These are phyloP conservation scores for Backusella australiensis DNA, from an alignment of 192 early-diverging fungal genomes.

Conservation along the genomic window DNA sequence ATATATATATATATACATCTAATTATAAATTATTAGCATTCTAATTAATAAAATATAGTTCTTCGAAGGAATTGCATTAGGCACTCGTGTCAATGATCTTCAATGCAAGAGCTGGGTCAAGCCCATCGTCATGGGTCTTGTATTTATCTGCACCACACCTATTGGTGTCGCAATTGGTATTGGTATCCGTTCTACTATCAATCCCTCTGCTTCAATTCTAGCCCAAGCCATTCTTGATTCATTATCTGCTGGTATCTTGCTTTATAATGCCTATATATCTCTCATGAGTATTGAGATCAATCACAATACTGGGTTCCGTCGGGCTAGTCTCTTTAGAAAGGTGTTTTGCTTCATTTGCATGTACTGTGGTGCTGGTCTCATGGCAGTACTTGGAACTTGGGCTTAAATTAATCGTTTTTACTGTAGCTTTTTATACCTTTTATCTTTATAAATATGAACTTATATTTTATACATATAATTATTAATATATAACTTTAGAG, in stretches of 20 bases:
- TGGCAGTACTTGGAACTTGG: slow-evolving; percentile 36
- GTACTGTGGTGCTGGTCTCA: slow-evolving; percentile 34
- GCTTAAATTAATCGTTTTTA: slow-evolving; percentile 17
- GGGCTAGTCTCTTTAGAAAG: slow-evolving; percentile 6
- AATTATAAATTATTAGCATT: not conserved
- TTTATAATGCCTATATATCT: slow-evolving; percentile 73
- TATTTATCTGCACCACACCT: slow-evolving; percentile 76
- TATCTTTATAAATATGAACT: not conserved
- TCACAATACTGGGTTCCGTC: slow-evolving; percentile 26
- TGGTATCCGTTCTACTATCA: slow-evolving; percentile 64
- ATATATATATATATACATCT: not conserved
- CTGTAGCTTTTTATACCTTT: not conserved
- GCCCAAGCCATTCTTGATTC: slow-evolving; percentile 72
- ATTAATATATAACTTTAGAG: not conserved
- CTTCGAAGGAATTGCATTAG: slow-evolving; percentile 51
- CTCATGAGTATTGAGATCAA: slow-evolving; percentile 57
- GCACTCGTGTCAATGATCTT: slow-evolving; percentile 43
- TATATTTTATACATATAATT: not conserved
- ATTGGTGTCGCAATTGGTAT: slow-evolving; percentile 79
- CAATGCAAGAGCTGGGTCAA: slow-evolving; percentile 18
- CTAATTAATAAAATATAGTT: slow-evolving; percentile 20
- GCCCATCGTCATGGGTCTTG: slow-evolving; percentile 45
- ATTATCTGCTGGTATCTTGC: slow-evolving; percentile 74
- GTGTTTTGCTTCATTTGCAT: slow-evolving; percentile 24
- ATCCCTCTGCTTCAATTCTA: slow-evolving; percentile 56